phyloP scores from a whole-genome alignment of 495 filamentous ascomycete genomes.

The Penicillium robsamsonii region DNA sequence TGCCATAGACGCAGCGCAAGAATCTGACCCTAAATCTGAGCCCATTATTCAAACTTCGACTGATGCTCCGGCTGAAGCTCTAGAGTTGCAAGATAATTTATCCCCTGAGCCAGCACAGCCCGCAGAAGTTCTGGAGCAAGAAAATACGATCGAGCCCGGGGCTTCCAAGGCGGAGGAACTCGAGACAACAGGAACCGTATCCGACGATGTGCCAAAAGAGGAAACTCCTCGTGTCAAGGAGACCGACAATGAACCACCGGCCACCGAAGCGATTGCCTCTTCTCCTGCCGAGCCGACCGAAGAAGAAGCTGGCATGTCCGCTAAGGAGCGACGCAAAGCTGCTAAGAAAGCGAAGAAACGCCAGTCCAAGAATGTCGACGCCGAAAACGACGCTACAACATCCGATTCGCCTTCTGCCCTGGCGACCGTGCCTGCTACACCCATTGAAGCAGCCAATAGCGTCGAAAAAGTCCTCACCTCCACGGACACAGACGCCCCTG shows the following conservation, averaged over 20 bases:
- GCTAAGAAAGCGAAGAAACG: constrained; percentile 50
- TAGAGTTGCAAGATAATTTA: background rate
- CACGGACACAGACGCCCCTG: constrained; percentile 28
- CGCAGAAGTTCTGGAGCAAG: background rate
- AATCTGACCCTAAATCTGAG: constrained; percentile 1
- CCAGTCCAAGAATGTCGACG: constrained; percentile 32
- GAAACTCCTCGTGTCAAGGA: constrained; percentile 10
- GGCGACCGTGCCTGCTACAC: constrained; percentile 6
- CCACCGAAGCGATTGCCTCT: constrained; percentile 7
- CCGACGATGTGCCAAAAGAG: constrained; percentile 7
- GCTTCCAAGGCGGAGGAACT: constrained; percentile 2
- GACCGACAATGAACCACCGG: constrained; percentile 6
- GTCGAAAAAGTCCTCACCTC: constrained; percentile 11
- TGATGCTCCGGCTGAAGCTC: constrained; percentile 2
- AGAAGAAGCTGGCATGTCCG: constrained; percentile 31
- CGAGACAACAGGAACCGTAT: constrained; percentile 4
- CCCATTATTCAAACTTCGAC: background rate
- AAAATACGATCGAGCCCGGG: constrained; percentile 5
- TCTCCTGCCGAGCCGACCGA: constrained; percentile 23
- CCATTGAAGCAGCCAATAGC: constrained; percentile 15
- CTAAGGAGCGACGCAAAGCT: constrained; percentile 45
- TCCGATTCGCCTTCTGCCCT: constrained; percentile 5
- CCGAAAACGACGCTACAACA: constrained; percentile 14
- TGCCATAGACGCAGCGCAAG: constrained; percentile 6
- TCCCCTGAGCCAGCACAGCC: background rate